These are phyloP conservation scores for Nevesoporus exiguus DNA, from an alignment of 768 basidiomycete species.

Conservation along the genomic window DNA sequence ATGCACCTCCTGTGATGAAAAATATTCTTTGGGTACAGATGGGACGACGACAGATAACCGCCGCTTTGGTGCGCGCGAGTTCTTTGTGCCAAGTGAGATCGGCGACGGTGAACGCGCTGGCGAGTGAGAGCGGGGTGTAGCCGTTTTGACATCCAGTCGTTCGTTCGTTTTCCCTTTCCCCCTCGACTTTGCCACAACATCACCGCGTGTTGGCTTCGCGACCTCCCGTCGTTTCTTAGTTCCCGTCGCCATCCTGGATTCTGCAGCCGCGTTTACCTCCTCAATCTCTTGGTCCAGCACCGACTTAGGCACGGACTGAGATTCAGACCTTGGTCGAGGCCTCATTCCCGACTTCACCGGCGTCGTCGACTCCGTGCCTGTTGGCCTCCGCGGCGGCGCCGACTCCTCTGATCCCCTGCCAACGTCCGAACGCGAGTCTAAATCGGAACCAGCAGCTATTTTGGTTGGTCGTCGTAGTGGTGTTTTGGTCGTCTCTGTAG, in stretches of 20 bases:
- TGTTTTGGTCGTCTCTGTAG: background rate
- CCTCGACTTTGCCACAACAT: conserved; percentile 1
- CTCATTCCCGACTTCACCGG: conserved; percentile 30
- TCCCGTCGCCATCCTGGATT: background rate
- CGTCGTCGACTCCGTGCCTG: conserved; percentile 5
- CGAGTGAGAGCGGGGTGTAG: background rate
- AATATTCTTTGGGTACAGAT: conserved; percentile 24
- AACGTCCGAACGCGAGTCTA: background rate
- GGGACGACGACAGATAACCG: conserved; percentile 30
- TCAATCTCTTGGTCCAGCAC: background rate
- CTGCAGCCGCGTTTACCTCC: background rate
- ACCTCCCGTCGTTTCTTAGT: background rate
- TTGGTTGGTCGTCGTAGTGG: background rate
- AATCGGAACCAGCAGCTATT: background rate
- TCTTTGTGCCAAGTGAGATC: conserved; percentile 2
- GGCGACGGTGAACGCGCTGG: conserved; percentile 9
- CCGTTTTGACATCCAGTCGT: background rate
- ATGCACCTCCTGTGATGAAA: conserved; percentile 15
- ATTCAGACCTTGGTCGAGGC: conserved; percentile 17
- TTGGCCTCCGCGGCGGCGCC: conserved; percentile 9
- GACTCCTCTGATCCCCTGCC: conserved; percentile 1
- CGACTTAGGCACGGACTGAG: conserved; percentile 2
- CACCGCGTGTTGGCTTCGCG: background rate
- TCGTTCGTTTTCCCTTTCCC: background rate
- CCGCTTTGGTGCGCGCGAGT: conserved; percentile 14